phyloP scores from a whole-genome alignment of 2,329 filamentous ascomycete species.

The Berkeleyomyces rouxiae region DNA sequence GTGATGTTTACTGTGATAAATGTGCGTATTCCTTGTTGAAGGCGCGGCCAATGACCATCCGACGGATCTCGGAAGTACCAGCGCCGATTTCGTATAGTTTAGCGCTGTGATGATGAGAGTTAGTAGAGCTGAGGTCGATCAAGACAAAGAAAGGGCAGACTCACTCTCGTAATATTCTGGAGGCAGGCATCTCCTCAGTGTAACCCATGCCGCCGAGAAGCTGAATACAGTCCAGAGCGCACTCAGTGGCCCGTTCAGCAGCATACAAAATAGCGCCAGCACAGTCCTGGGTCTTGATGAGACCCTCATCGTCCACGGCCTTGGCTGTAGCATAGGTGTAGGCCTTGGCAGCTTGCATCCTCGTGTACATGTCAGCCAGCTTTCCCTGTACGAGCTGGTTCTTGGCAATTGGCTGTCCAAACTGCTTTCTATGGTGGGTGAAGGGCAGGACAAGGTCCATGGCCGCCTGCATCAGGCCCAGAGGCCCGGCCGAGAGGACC shows the following conservation, averaged over 20 bases:
- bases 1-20: constrained; percentile 11
- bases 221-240: constrained; percentile 75
- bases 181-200: constrained; percentile 85
- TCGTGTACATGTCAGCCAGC: constrained; percentile 94
- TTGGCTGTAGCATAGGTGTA: constrained; percentile 78
- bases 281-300: constrained; percentile 76
- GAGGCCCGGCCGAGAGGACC: constrained; percentile 74
- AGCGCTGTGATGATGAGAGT: constrained; percentile 28
- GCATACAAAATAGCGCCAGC: constrained; percentile 88
- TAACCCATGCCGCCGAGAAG: constrained; percentile 91
- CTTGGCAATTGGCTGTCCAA: constrained; percentile 68
- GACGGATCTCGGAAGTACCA: constrained; percentile 81
- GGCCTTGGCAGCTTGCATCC: constrained; percentile 63
- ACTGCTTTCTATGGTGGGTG: constrained; percentile 77
- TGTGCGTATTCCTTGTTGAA: constrained; percentile 72
- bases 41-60: constrained; percentile 84
- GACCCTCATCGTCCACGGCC: constrained; percentile 57
- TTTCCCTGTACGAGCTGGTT: constrained; percentile 90
- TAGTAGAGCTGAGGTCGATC: constrained; percentile 15
- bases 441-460: constrained; percentile 70
- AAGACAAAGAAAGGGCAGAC: constrained; percentile 18
- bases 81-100: constrained; percentile 93
- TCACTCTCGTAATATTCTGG: constrained; percentile 58
- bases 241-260: constrained; percentile 78
- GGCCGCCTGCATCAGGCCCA: constrained; percentile 87